Evolutionary conservation across 2,329 filamentous ascomycete genomes (phyloP), one percentile per base, ranked within the genome.

Genomic region (Fusarium anguioides): DNA sequence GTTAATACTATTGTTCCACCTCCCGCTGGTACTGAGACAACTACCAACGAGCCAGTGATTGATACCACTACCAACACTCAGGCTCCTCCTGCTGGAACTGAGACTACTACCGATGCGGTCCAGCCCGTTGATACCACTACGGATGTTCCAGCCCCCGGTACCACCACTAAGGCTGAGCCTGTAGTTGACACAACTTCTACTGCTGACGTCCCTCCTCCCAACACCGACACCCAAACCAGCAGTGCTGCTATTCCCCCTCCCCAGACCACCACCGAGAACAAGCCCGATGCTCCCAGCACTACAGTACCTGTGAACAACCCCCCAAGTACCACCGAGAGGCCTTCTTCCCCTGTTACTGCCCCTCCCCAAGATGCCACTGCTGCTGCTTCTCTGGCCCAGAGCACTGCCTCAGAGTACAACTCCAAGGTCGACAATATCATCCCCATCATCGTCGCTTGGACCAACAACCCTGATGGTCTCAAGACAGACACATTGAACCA

Each of bases 371-470:
- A 33, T 35, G 20, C 55, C 26, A 47, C 35, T 21, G 54, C 42
- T 44, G 59, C 29, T 17, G 26, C 39, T 54, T 47, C 49, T 27
- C 48, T 45, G 8, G 60, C 60, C 1, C 47, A 53, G 9, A 42
- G 41, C 12, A 60, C 54, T n/a, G 54, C 59, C 24, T 60, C 60
- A 7, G 45, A 60, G 14, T 55, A 60, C 15, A 55, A 50, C 27
- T 48, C 42, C 8, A 27, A 60, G 33, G 27, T 63, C 1, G 35
- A 41, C 6, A 17, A 46, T 9, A 50, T 63, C 27, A 63, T 63
- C 4, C 60, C 60, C 0, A 60, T 63, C 12, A 63, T 63, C 5
- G 27, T 45, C 11, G 27, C 36, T 8, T 63, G 56, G 56, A 49
- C 44, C 0, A 50, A 63, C 4, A 47, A 56, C 17, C 56, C 60